Base-by-base conservation (phyloP, 2,329 filamentous ascomycete genomes). In the Alternaria ethzedia region DNA sequence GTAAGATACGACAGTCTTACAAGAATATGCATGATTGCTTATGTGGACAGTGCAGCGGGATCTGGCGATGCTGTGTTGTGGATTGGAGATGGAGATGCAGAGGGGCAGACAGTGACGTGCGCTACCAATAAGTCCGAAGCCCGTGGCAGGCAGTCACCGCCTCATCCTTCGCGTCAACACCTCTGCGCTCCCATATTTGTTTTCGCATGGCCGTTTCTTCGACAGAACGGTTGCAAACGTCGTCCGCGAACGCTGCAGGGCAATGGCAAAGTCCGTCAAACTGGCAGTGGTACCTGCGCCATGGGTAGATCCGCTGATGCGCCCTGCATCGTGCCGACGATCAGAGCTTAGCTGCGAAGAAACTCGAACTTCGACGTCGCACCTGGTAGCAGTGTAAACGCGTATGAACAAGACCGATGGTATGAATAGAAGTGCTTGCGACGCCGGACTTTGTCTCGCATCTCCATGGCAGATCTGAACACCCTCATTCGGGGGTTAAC, bases 21-120 rank as follows among this genome's bases (percentile, higher is more conserved):
- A 30, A 80, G 76, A 50, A 81, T 80, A 67, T 81, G 79, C 78
- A 81, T 80, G 20, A 64, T 75, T 57, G 11, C 25, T 51, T 23
- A 43, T 50, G 20, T 28, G 49, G 26, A 28, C 17, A 25, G 28
- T 17, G 25, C 20, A 36, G 23, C 36, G 15, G 25, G 36, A 12
- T 26, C 59, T 66, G 61, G 61, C 32, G 51, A 50, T 64, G 58
- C 25, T 56, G 41, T 28, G 63, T 64, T 59, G 56, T 58, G 32
- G 41, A 55, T 54, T 59, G 44, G 61, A 56, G 25, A 55, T 47
- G 65, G 49, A 58, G 54, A 50, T 12, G 57, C 57, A 57, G 67
- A 67, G 67, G 70, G 67, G 68, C 68, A 66, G 54, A 47, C 57
- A 60, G 64, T 69, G 67, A 71, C 67, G 70, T 70, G 69, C 63